Conservation (phyloP, 108 stramenopile genomes). For the Nannochloropsis oceanica region DNA sequence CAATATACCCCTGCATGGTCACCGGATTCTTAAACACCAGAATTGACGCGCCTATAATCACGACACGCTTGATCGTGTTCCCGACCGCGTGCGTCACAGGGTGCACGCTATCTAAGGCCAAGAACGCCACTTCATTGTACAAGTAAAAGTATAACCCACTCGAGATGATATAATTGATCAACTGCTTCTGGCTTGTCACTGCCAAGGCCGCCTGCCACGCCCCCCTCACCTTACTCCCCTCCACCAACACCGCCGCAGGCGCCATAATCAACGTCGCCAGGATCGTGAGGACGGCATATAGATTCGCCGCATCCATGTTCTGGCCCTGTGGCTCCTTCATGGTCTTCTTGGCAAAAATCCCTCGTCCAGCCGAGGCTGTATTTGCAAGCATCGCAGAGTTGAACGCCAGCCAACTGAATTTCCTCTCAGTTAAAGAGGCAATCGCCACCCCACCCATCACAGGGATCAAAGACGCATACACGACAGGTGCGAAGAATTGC, state of each 20-base stretch:
- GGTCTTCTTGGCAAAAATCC: conserved; percentile 67
- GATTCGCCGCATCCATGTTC: conserved; percentile 87
- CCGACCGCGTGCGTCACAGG: conserved; percentile 75
- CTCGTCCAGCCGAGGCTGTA: conserved; percentile 81
- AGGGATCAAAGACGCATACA: conserved; percentile 68
- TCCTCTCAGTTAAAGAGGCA: conserved; percentile 92
- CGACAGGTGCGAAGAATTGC: conserved; percentile 42
- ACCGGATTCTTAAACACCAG: conserved; percentile 91
- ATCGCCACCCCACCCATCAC: conserved; percentile 88
- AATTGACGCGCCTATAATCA: conserved; percentile 87
- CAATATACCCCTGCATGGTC: conserved; percentile 75
- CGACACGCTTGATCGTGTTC: conserved; percentile 98
- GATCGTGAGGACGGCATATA: conserved; percentile 90
- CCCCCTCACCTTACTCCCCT: conserved; percentile 67
- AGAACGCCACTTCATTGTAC: conserved; percentile 98
- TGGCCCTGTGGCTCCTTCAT: conserved; percentile 70
- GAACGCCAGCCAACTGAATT: conserved; percentile 84
- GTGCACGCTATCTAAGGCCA: conserved; percentile 76
- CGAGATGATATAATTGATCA: conserved; percentile 35
- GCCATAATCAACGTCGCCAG: conserved; percentile 73
- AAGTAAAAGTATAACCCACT: conserved; percentile 88
- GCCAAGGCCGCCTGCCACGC: conserved; percentile 57
- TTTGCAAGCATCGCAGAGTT: conserved; percentile 93
- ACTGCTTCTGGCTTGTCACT: conserved; percentile 36
- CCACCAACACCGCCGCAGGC: conserved; percentile 70